These are phyloP conservation scores for Biancaea sappan DNA, from an alignment of 306 rosid genomes.

Conservation along the genomic window DNA sequence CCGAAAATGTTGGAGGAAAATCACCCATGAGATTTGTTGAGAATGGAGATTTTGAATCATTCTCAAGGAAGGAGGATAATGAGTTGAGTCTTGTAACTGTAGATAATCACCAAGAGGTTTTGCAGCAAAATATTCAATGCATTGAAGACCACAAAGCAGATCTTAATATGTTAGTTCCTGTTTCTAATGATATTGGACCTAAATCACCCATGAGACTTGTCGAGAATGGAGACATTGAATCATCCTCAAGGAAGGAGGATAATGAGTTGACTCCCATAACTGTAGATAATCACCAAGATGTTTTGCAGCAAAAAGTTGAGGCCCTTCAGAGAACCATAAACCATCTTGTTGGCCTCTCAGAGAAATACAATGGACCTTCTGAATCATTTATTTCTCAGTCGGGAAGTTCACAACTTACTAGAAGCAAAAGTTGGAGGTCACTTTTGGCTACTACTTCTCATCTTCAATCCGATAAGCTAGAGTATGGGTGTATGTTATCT, in stretches of 20 bases:
- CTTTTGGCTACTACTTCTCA: conserved; percentile 36
- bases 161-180: conserved; percentile 21
- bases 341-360: conserved; percentile 43
- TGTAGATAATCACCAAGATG: conserved; percentile 34
- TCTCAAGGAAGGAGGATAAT: too few relatives aligned
- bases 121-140: too few relatives aligned
- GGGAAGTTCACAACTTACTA: conserved; percentile 17
- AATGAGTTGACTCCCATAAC: conserved; percentile 25
- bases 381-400: conserved; percentile 27
- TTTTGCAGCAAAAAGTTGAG: conserved; percentile 42
- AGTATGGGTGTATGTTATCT: conserved; percentile 30
- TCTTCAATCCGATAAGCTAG: conserved; percentile 38
- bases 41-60: too few relatives aligned
- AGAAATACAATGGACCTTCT: conserved; percentile 48
- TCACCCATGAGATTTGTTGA: too few relatives aligned
- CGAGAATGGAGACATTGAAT: conserved; percentile 24
- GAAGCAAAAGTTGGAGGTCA: conserved; percentile 54
- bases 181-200: conserved; percentile 45
- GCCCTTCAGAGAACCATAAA: conserved; percentile 51
- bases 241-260: conserved; percentile 39
- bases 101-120: too few relatives aligned
- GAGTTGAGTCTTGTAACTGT: too few relatives aligned
- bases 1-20: conserved; percentile 47
- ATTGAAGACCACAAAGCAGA: conserved; percentile 43
- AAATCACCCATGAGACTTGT: conserved; percentile 16